phyloP scores from a whole-genome alignment of 1,284 basidiomycete genomes.

The Marasmius fiardii region DNA sequence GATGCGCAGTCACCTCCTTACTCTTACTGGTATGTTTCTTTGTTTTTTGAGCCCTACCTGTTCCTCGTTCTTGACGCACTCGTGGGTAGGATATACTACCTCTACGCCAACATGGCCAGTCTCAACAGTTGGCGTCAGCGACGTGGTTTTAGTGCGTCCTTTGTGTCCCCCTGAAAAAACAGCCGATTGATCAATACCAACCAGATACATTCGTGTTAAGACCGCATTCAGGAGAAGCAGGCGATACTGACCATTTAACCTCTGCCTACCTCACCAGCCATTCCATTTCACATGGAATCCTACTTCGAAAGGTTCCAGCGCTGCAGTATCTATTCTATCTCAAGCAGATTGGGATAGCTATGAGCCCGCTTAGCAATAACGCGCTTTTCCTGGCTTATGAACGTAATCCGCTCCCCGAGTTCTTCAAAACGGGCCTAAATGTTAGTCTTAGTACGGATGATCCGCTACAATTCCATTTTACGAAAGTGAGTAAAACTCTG shows the following conservation, averaged over 20 bases:
- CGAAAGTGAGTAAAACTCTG: constrained; percentile 59
- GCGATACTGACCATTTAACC: constrained; percentile 96
- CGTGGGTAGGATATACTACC: constrained; percentile 90
- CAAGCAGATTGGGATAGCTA: constrained; percentile 95
- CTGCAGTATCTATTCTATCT: constrained; percentile 94
- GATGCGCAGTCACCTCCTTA: constrained; percentile 89
- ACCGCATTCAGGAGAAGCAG: constrained; percentile 97
- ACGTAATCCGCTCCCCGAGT: constrained; percentile 95
- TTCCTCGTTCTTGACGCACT: not conserved
- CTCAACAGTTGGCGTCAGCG: constrained; percentile 89
- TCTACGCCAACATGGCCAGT: constrained; percentile 95
- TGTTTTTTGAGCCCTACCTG: not conserved
- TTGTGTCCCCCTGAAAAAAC: not conserved
- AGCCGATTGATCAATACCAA: constrained; percentile 3
- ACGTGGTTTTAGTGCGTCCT: constrained; percentile 84
- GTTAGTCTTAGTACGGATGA: constrained; percentile 97
- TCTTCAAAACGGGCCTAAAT: constrained; percentile 95
- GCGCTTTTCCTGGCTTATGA: constrained; percentile 97
- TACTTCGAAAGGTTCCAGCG: constrained; percentile 95
- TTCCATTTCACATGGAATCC: constrained; percentile 98
- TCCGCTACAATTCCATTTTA: constrained; percentile 94
- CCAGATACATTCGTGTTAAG: constrained; percentile 96
- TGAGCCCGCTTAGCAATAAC: constrained; percentile 98
- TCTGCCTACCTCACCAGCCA: constrained; percentile 96
- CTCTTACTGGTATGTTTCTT: constrained; percentile 78